Evolutionary conservation across 805 yeast species (phyloP).

Genomic region (Saturnispora kantuleensis): DNA sequence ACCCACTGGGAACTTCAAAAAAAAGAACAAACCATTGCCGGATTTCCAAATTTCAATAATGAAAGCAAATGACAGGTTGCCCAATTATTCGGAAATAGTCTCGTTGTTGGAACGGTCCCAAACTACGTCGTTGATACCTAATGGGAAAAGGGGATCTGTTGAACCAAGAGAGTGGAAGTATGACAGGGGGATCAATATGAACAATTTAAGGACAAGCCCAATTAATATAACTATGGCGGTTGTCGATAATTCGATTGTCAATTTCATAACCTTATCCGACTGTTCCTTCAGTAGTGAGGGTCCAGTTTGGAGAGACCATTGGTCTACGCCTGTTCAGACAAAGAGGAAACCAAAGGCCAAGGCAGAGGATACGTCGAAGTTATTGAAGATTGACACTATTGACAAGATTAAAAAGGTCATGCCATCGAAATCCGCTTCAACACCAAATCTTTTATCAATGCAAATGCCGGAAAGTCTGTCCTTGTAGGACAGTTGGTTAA

Average conservation of each 20-base stretch:
- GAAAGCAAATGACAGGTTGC: conserved; percentile 39
- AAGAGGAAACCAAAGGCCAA: not conserved
- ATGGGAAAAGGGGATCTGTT: conserved; percentile 3
- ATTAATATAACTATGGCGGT: conserved; percentile 47
- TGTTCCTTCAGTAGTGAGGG: conserved; percentile 34
- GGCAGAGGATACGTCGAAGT: conserved; percentile 3
- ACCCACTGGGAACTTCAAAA: conserved; percentile 63
- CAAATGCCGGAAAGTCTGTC: not conserved
- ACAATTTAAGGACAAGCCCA: conserved; percentile 9
- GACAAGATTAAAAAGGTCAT: conserved; percentile 4
- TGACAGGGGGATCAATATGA: conserved; percentile 10
- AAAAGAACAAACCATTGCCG: conserved; percentile 58
- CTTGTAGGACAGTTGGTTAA: not conserved
- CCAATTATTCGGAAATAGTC: conserved; percentile 35
- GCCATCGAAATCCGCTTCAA: conserved; percentile 4
- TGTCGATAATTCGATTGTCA: conserved; percentile 66
- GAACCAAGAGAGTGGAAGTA: conserved; percentile 10
- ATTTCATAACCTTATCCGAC: conserved; percentile 46
- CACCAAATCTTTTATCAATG: conserved; percentile 4
- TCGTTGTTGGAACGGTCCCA: conserved; percentile 25
- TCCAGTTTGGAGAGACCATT: conserved; percentile 22
- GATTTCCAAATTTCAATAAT: conserved; percentile 64
- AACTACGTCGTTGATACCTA: conserved; percentile 7
- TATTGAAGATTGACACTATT: conserved; percentile 5
- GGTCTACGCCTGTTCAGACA: conserved; percentile 10